Evolutionary conservation across 768 basidiomycete species (phyloP).

Genomic region (Favolaschia claudopus): DNA sequence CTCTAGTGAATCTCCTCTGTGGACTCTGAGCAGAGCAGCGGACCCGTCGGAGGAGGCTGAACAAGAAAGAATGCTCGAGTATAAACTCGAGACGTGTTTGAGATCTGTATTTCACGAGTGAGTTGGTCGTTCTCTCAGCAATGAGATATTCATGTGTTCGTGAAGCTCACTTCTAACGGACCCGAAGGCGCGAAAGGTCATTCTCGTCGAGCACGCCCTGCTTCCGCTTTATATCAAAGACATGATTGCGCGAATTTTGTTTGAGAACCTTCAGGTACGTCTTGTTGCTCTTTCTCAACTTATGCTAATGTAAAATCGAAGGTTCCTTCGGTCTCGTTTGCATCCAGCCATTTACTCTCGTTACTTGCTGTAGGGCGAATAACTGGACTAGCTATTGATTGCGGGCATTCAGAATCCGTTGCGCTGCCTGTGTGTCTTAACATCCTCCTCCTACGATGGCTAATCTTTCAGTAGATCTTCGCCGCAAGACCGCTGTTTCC

Average conservation of each 20-base stretch:
- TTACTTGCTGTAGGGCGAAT: conserved; percentile 87
- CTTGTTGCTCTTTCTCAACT: neutral
- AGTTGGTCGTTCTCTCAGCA: conserved; percentile 36
- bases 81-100: conserved; percentile 71
- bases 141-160: conserved; percentile 30
- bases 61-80: conserved; percentile 75
- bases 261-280: conserved; percentile 86
- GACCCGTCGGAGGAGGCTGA: conserved; percentile 69
- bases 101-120: conserved; percentile 88
- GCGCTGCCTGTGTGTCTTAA: conserved; percentile 76
- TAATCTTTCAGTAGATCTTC: conserved; percentile 69
- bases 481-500: conserved; percentile 88
- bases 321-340: conserved; percentile 96
- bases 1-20: conserved; percentile 54
- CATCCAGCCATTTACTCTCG: conserved; percentile 85
- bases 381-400: conserved; percentile 93
- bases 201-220: conserved; percentile 89
- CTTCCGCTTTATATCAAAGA: conserved; percentile 90
- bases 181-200: conserved; percentile 94
- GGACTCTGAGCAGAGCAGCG: conserved; percentile 65
- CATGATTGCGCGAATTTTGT: conserved; percentile 82
- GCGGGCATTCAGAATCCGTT: conserved; percentile 90
- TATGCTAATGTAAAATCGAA: conserved; percentile 35
- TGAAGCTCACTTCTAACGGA: conserved; percentile 90
- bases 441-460: neutral